A percentile compares a stretch with the other conserved stretches of the same genome.
Evolutionary conservation across 345 rosid species (phyloP).

Genomic region (Sisymbrium irio): DNA sequence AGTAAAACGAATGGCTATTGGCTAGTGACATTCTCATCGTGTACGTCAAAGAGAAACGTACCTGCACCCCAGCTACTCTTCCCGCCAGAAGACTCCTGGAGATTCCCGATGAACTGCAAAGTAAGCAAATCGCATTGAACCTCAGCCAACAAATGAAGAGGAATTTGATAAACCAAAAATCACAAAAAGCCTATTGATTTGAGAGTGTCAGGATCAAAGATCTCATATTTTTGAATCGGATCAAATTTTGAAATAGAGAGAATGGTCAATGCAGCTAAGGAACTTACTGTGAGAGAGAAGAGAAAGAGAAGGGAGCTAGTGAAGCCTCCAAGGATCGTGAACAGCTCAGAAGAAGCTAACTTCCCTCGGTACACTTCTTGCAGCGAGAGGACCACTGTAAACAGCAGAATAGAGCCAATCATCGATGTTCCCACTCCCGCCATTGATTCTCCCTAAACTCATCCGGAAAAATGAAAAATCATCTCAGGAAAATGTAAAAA

Average conservation of each 20-base stretch:
- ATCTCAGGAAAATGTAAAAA: not conserved
- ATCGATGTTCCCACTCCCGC: slow-evolving; percentile 72
- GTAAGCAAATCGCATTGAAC: not conserved
- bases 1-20: not conserved
- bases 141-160: not conserved
- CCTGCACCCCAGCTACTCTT: slow-evolving; percentile 96
- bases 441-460: slow-evolving; percentile 40
- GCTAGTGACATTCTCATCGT: slow-evolving; percentile 37
- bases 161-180: not conserved
- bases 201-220: not conserved
- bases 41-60: slow-evolving; percentile 40
- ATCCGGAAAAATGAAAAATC: not conserved
- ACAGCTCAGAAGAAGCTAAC: slow-evolving; percentile 69
- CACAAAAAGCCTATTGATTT: not conserved
- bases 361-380: slow-evolving; percentile 68
- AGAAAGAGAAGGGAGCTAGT: slow-evolving; percentile 76
- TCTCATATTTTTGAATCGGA: not conserved
- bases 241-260: not conserved
- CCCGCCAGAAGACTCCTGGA: slow-evolving; percentile 73
- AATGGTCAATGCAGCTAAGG: not conserved
- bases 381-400: slow-evolving; percentile 60
- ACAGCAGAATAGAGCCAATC: slow-evolving; percentile 59
- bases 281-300: slow-evolving; percentile 60
- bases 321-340: slow-evolving; percentile 84
- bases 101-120: slow-evolving; percentile 58